These are phyloP conservation scores for Piedraia hortae DNA, from an alignment of 2,329 filamentous ascomycete genomes.

Conservation along the genomic window DNA sequence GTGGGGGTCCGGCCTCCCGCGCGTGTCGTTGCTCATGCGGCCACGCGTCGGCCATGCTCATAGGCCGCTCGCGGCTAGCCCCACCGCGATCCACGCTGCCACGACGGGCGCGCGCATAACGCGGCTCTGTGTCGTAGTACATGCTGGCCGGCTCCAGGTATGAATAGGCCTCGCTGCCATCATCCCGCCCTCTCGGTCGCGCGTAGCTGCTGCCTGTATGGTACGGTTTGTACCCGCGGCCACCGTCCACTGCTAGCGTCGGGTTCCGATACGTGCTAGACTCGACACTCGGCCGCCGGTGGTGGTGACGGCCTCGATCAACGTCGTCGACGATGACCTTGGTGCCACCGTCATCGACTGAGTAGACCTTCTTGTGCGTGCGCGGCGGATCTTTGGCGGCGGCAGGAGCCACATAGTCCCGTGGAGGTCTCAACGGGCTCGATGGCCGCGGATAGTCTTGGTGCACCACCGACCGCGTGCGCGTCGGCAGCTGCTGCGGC, in stretches of 20 bases:
- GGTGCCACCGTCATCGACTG: conserved; percentile 17
- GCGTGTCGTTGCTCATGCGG: conserved; percentile 9
- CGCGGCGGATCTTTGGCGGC: conserved; percentile 7
- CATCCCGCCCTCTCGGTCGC: conserved; percentile 5
- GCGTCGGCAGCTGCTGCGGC: conserved; percentile 5
- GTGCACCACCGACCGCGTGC: conserved; percentile 11
- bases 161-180: conserved; percentile 19
- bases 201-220: conserved; percentile 9
- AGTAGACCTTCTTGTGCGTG: conserved; percentile 21
- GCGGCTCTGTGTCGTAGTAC: conserved; percentile 23
- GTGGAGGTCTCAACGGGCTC: conserved; percentile 12
- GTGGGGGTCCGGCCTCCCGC: conserved; percentile 27
- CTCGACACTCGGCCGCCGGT: conserved; percentile 11
- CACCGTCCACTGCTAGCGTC: conserved; percentile 3
- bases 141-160: conserved; percentile 24
- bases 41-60: conserved; percentile 16
- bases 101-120: conserved; percentile 17
- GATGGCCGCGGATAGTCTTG: conserved; percentile 12
- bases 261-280: conserved; percentile 6
- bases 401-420: conserved; percentile 15
- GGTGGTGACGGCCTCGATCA: conserved; percentile 14
- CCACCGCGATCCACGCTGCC: conserved; percentile 18
- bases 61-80: conserved; percentile 16
- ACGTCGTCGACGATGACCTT: conserved; percentile 15
- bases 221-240: conserved; percentile 9